Evolutionary conservation across 257 asterid genomes (phyloP), one percentile per base, ranked within the genome.

Genomic region (Mentha longifolia): DNA sequence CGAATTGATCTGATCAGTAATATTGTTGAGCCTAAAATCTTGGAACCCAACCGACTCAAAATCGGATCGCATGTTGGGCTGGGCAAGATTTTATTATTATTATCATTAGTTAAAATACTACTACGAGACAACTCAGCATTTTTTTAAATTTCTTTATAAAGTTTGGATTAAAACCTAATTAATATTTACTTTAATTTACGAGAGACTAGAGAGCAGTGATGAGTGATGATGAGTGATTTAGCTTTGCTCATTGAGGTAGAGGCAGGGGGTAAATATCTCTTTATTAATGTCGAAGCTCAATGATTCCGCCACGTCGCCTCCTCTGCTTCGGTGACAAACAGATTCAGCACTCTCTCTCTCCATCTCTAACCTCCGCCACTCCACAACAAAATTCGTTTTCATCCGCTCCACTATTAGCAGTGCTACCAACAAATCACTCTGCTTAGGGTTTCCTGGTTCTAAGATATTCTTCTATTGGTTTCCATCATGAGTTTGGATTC

Each of bases 391-490:
- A 30, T 66, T 71, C 80, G 62, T 76, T 72, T 67, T 62, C 84
- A 67, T 76, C 74, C 70, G 22, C 73, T 67, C 80, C 80, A 73
- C 76, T 67, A 65, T 30, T 65, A 54, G 39, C 75, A 77, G 66
- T 67, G 78, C 50, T 55, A 76, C 61, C 49, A 47, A 49, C 70
- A 61, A 42, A 70, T 74, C 70, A 51, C 22, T 54, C 73, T 58
- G 49, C 67, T 68, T 77, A 76, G 83, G 86, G 89, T 84, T 81
- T 82, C 75, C 70, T 35, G 80, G 74, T 82, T 79, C 85, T 63
- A 9, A 45, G 13, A 22, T 68, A 17, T 43, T 61, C 46, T 20
- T 25, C 19, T 15, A 14, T 22, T 14, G 19, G 19, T 14, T 67
- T 37, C 52, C 33, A 28, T 58, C 70, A 57, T 54, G 60, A 64